Percentiles rank a stretch among this genome's conserved stretches.
Conservation (phyloP, 2,329 filamentous ascomycete genomes). For the Fusarium sp. region DNA sequence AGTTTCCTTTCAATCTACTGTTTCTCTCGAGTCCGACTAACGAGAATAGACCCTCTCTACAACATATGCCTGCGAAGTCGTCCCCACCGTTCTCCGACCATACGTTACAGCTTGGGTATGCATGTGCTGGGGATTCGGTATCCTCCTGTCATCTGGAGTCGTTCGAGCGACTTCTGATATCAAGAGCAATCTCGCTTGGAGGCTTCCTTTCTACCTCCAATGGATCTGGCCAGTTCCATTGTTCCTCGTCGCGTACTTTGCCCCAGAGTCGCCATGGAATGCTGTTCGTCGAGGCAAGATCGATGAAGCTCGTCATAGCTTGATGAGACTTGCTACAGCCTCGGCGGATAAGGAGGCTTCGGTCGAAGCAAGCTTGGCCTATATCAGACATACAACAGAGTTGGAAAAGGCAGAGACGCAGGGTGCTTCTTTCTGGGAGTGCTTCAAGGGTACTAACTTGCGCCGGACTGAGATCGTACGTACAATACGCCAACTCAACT, state of each 20-base stretch:
- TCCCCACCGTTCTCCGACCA: slow-evolving; percentile 45
- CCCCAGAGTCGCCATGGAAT: not conserved
- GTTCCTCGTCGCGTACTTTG: not conserved
- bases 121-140: slow-evolving; percentile 56
- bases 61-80: not conserved
- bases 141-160: slow-evolving; percentile 53
- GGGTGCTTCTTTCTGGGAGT: not conserved
- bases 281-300: not conserved
- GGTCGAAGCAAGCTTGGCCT: not conserved
- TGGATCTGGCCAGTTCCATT: slow-evolving; percentile 42
- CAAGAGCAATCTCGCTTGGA: slow-evolving; percentile 49
- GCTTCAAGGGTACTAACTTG: not conserved
- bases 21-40: too few relatives aligned
- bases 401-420: not conserved
- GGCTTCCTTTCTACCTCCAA: slow-evolving; percentile 50
- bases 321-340: not conserved
- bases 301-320: not conserved
- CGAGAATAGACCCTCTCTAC: not conserved
- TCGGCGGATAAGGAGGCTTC: not conserved
- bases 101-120: slow-evolving; percentile 56
- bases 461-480: not conserved
- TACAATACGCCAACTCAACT: too few relatives aligned
- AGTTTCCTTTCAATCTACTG: too few relatives aligned
- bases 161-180: slow-evolving; percentile 48
- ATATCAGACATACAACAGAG: not conserved